Evolutionary conservation across 139 green algal species (phyloP), one percentile per base, ranked within the genome.

Genomic region (Nannochloris sp.): DNA sequence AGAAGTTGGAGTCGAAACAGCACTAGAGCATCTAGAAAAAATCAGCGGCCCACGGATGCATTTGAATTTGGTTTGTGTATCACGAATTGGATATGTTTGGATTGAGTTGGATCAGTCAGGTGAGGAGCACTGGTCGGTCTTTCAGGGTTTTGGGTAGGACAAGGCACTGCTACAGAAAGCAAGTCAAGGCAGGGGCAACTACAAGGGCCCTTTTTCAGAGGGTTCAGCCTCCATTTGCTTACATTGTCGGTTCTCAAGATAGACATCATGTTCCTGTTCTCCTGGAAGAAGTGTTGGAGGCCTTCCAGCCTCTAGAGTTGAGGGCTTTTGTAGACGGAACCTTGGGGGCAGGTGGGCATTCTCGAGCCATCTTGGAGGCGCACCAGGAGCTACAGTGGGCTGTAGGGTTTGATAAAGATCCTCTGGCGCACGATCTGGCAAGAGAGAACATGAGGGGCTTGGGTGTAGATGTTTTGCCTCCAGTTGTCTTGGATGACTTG

Each of bases 351-450:
- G 91, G 75, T 6, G 91, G 91, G 1, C 91, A 97, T 67, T 77
- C 88, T 0, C 19, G 50, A 12, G 80, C 62, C 2, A 58, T 97
- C 21, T 31, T 88, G 12, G 8, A 59, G 3, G 57, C 62, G 1
- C 90, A 97, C 64, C 78, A 79, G 57, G 88, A 96, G 70, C 48
- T 95, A 61, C 8, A 68, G 14, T 64, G 51, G 0, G 62, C 93
- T 16, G 60, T 96, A 12, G 89, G 89, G 10, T 80, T 97, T 24
- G 91, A 97, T 68, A 60, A 87, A 3, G 91, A 97, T 71, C 78
- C 84, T 3, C 70, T 62, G 0, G 90, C 91, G 0, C 88, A 87
- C 27, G 37, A 18, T 4, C 64, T 96, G 4, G 91, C 91, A 4
- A 40, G 44, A 7, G 46, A 64, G 11, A 61, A 76, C 8, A 66